phyloP scores from a whole-genome alignment of 768 basidiomycete genomes.

The Rhizopogon roseolus region DNA sequence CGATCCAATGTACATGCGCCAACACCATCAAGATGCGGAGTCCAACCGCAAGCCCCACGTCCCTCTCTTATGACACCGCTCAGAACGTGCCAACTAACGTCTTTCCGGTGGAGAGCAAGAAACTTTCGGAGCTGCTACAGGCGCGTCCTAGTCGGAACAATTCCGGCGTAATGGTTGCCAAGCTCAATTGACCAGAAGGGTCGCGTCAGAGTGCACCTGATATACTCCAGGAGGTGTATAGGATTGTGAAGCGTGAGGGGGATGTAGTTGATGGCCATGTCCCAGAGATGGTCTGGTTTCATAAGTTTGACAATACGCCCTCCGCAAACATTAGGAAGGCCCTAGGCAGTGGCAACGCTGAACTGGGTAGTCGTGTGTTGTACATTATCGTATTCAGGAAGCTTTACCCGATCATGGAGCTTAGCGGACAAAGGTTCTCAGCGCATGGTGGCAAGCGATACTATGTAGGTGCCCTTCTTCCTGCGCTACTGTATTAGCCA shows the following conservation, averaged over 20 bases:
- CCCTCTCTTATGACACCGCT: no score
- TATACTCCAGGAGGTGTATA: not conserved
- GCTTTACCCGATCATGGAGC: not conserved
- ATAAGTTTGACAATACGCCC: not conserved
- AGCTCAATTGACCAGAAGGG: not conserved
- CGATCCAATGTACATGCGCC: no score
- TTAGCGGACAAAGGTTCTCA: not conserved
- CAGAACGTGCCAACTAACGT: no score
- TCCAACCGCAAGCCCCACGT: no score
- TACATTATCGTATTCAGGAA: not conserved
- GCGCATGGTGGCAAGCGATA: slow-evolving; percentile 4
- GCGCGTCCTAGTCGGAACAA: no score
- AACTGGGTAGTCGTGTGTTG: no score
- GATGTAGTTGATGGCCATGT: not conserved
- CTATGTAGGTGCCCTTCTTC: not conserved
- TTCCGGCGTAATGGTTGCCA: not conserved
- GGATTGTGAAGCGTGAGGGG: not conserved
- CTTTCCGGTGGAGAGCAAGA: no score
- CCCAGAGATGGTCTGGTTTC: not conserved
- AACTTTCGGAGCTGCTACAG: no score
- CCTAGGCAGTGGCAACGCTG: not conserved
- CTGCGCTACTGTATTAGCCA: not conserved
- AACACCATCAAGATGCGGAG: no score
- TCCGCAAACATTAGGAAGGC: not conserved
- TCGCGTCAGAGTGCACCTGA: not conserved